phyloP scores from a whole-genome alignment of 1,139 yeast genomes.

The Maudiozyma humilis region DNA sequence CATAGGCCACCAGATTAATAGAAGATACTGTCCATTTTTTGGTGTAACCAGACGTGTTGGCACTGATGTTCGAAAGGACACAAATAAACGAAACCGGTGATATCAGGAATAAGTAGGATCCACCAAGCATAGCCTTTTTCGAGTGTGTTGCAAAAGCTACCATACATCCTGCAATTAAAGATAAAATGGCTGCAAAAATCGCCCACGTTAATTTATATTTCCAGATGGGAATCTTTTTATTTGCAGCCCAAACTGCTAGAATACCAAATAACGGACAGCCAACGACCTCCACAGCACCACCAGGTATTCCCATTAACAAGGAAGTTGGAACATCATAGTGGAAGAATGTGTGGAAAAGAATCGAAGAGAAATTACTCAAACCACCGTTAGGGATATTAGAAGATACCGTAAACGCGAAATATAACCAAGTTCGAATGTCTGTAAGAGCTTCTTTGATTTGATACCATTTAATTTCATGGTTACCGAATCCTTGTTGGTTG shows the following conservation, averaged over 20 bases:
- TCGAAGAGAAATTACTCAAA: conserved; percentile 25
- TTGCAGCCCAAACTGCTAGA: conserved; percentile 34
- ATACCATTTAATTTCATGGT: conserved; percentile 42
- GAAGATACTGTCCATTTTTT: conserved; percentile 31
- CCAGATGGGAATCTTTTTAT: conserved; percentile 23
- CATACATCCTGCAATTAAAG: conserved; percentile 38
- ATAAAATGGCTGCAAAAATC: conserved; percentile 33
- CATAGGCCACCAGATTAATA: conserved; percentile 24
- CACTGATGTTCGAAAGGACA: conserved; percentile 27
- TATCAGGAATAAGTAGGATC: conserved; percentile 32
- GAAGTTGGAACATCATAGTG: conserved; percentile 35
- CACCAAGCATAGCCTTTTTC: conserved; percentile 37
- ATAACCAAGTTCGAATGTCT: conserved; percentile 45
- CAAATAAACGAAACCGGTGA: conserved; percentile 35
- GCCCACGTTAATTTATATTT: conserved; percentile 40
- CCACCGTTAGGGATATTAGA: conserved; percentile 30
- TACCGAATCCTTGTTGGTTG: conserved; percentile 50
- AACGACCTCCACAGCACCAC: conserved; percentile 36
- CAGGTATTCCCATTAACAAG: conserved; percentile 36
- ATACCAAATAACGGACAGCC: conserved; percentile 37
- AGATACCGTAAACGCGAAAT: conserved; percentile 35
- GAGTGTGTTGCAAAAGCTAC: conserved; percentile 38
- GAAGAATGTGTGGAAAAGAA: conserved; percentile 34
- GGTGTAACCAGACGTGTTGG: conserved; percentile 32
- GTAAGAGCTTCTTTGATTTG: conserved; percentile 43